These are phyloP conservation scores for Veloboletus limbatus DNA, from an alignment of 1,284 basidiomycete genomes.

Conservation along the genomic window DNA sequence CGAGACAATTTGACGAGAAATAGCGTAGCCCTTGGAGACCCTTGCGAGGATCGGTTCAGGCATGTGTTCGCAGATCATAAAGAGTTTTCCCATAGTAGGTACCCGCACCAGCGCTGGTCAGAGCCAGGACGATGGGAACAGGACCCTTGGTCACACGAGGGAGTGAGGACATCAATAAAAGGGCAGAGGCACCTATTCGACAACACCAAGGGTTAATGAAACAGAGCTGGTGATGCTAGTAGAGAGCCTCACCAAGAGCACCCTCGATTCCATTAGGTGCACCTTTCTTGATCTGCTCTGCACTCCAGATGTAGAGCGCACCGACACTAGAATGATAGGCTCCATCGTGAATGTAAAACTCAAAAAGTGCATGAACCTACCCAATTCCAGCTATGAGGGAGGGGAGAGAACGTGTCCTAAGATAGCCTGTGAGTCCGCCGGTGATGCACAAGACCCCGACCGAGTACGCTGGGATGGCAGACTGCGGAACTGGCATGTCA, in stretches of 20 bases:
- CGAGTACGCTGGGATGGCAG: conserved; percentile 76
- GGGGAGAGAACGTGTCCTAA: conserved; percentile 67
- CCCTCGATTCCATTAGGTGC: conserved; percentile 70
- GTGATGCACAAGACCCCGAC: conserved; percentile 78
- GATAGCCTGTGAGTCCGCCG: conserved; percentile 73
- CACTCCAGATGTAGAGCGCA: conserved; percentile 72
- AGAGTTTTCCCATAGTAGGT: conserved; percentile 72
- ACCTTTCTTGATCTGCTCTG: conserved; percentile 70
- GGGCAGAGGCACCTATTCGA: conserved; percentile 65
- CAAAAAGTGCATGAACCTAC: conserved; percentile 37
- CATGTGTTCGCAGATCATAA: conserved; percentile 43
- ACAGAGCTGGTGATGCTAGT: not conserved
- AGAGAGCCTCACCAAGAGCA: conserved; percentile 59
- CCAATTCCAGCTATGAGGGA: conserved; percentile 79
- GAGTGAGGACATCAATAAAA: conserved; percentile 75
- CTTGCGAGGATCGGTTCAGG: conserved; percentile 14
- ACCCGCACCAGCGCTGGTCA: conserved; percentile 59
- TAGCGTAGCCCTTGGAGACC: not conserved
- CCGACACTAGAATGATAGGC: conserved; percentile 54
- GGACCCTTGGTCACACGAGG: conserved; percentile 77
- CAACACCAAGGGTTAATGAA: not conserved
- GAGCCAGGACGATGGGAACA: conserved; percentile 65
- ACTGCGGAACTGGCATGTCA: conserved; percentile 45
- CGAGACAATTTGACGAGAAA: conserved; percentile 15
- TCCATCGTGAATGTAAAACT: not conserved